phyloP scores from a whole-genome alignment of 208 protist species.

The Phytomonas francai region DNA sequence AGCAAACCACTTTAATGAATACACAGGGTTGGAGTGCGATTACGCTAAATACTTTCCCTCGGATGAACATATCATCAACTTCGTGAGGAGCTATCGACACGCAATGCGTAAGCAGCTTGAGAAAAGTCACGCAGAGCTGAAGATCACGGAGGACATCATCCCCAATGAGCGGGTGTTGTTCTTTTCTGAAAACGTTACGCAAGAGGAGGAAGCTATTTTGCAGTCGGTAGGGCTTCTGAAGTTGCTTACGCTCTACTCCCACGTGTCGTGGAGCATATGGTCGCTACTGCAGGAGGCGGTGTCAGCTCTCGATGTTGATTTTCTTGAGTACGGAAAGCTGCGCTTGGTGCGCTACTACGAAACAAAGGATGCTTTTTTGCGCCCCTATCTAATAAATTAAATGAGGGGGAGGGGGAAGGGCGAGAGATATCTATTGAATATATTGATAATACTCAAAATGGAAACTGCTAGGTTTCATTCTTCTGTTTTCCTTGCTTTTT shows the following conservation, averaged over 20 bases:
- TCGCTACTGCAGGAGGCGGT: conserved; percentile 83
- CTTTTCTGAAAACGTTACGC: conserved; percentile 24
- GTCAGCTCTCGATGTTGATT: conserved; percentile 84
- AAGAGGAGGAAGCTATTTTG: conserved; percentile 25
- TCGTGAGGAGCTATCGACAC: conserved; percentile 69
- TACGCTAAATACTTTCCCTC: conserved; percentile 75
- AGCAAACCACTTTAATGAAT: conserved; percentile 92
- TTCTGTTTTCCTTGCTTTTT: conserved; percentile 16
- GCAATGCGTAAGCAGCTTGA: conserved; percentile 47
- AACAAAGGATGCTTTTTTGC: conserved; percentile 39
- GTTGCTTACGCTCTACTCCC: conserved; percentile 70
- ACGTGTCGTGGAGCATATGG: conserved; percentile 84
- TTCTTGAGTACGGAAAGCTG: conserved; percentile 62
- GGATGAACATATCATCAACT: conserved; percentile 53
- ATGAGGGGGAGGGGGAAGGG: background rate
- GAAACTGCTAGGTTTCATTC: conserved; percentile 6
- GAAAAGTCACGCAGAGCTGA: background rate
- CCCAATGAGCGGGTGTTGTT: conserved; percentile 35
- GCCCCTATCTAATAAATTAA: background rate
- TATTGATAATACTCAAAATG: background rate
- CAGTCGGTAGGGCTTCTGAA: conserved; percentile 52
- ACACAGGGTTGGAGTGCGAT: conserved; percentile 84
- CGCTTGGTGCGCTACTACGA: conserved; percentile 64
- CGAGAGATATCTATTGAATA: background rate
- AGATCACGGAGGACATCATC: conserved; percentile 28